Conservation (phyloP, 768 basidiomycete genomes). For the Trametes elegans region DNA sequence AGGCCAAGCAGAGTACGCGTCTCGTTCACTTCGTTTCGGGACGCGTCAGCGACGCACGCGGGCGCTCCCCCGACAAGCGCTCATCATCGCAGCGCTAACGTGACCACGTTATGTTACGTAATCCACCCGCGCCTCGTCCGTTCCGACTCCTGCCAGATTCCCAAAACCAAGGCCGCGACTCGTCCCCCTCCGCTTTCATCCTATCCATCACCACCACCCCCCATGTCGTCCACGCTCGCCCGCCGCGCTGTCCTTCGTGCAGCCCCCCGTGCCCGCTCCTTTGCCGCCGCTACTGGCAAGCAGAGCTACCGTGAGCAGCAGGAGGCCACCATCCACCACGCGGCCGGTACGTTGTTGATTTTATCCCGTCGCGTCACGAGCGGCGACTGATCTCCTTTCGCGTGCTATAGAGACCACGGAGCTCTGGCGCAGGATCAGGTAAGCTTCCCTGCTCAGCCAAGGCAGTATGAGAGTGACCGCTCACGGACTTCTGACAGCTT, state of each 20-base stretch:
- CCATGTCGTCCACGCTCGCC: slow-evolving; percentile 40
- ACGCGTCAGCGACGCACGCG: slow-evolving; percentile 38
- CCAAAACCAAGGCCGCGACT: slow-evolving; percentile 22
- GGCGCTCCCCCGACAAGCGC: slow-evolving; percentile 6
- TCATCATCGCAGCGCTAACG: background rate
- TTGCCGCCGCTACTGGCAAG: slow-evolving; percentile 26
- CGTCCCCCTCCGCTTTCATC: slow-evolving; percentile 14
- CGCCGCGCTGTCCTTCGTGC: slow-evolving; percentile 49
- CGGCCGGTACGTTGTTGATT: slow-evolving; percentile 23
- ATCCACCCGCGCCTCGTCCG: slow-evolving; percentile 13
- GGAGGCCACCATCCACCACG: slow-evolving; percentile 23
- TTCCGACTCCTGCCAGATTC: slow-evolving; percentile 16
- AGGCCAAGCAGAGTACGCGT: slow-evolving; percentile 19
- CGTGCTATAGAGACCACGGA: slow-evolving; percentile 61
- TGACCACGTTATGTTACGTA: slow-evolving; percentile 3
- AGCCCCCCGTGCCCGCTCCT: slow-evolving; percentile 33
- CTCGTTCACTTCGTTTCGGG: slow-evolving; percentile 20
- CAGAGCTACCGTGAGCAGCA: slow-evolving; percentile 24
- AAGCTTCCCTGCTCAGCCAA: slow-evolving; percentile 21
- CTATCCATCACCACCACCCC: slow-evolving; percentile 18
- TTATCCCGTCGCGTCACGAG: background rate
- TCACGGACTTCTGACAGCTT: slow-evolving; percentile 41
- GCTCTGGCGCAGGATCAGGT: slow-evolving; percentile 90
- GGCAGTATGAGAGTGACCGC: background rate
- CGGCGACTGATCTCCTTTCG: slow-evolving; percentile 10